Base-by-base conservation (phyloP, 2,329 filamentous ascomycete species). In the Botryosphaeria dothidea region DNA sequence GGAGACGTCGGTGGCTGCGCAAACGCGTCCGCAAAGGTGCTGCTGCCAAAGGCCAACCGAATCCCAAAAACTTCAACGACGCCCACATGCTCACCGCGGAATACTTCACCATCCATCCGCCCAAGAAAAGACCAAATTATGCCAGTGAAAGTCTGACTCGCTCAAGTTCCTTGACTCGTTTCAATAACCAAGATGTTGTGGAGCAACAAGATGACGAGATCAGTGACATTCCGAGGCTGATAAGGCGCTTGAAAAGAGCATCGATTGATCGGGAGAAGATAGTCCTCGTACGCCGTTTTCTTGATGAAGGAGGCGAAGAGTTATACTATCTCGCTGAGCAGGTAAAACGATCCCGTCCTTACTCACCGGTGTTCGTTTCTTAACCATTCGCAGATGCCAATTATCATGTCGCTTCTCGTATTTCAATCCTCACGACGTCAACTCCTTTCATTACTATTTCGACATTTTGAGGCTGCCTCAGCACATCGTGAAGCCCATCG, bases 251-350 rank as follows among this genome's bases (percentile, higher is more conserved):
- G 63, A 90, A 88, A 67, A 80, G 80, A 43, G 87, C 90, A 5
- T 85, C 88, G 7, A 92, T 99, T 69, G 95, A 99, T 74, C 87
- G 95, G 36, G 94, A 98, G 80, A 98, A 95, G 80, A 88, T 96
- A 66, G 90, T 94, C 67, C 89, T 90, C 0, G 85, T 97, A 23
- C 88, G 90, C 71, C 91, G 86, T 67, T 99, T 97, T 73, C 82
- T 97, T n/a, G 82, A 88, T 46, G 84, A 95, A 62, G 91, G 87
- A 21, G 87, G 86, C 5, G 88, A 91, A 25, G 92, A 97, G 70
- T 80, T 98, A 29, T 84, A 84, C 62, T 90, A 92, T 67, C 81
- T 99, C 21, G 84, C 90, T 67, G 84, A 90, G 64, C 84, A 82
- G 75, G 84, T 85, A 70, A 65, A 74, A 66, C 6, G 6, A 19